phyloP scores from a whole-genome alignment of 495 filamentous ascomycete species.

The Trichocladium uniseriatum region DNA sequence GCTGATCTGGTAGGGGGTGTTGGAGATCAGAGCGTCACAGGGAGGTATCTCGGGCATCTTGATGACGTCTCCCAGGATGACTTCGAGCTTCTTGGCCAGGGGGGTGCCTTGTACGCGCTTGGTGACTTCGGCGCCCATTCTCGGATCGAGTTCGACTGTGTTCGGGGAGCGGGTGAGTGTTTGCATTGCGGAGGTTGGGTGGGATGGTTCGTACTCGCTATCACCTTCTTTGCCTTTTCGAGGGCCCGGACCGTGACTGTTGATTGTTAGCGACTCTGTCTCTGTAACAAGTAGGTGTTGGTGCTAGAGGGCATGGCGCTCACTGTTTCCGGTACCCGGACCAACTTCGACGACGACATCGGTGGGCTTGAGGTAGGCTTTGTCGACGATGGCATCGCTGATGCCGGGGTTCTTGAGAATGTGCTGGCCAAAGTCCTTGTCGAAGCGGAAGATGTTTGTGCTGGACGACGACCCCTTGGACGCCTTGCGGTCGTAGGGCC shows the following conservation, averaged over 20 bases:
- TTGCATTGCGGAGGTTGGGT: neutral
- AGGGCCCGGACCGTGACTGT: constrained; percentile 82
- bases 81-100: constrained; percentile 66
- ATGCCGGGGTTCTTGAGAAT: constrained; percentile 94
- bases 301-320: neutral
- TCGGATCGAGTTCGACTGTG: constrained; percentile 78
- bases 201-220: constrained; percentile 41
- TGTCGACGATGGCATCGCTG: constrained; percentile 72
- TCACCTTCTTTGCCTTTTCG: constrained; percentile 74
- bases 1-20: constrained; percentile 92
- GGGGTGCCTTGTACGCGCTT: constrained; percentile 87
- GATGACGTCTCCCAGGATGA: constrained; percentile 87
- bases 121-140: constrained; percentile 94
- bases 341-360: constrained; percentile 52
- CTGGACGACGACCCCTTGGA: constrained; percentile 37
- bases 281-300: neutral
- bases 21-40: constrained; percentile 87
- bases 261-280: neutral
- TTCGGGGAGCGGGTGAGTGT: neutral
- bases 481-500: constrained; percentile 47
- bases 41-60: constrained; percentile 70
- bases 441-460: constrained; percentile 75
- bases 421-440: constrained; percentile 62
- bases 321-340: constrained; percentile 31
- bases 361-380: constrained; percentile 81